phyloP scores from a whole-genome alignment of 345 rosid species.

The Erodium maritimum region DNA sequence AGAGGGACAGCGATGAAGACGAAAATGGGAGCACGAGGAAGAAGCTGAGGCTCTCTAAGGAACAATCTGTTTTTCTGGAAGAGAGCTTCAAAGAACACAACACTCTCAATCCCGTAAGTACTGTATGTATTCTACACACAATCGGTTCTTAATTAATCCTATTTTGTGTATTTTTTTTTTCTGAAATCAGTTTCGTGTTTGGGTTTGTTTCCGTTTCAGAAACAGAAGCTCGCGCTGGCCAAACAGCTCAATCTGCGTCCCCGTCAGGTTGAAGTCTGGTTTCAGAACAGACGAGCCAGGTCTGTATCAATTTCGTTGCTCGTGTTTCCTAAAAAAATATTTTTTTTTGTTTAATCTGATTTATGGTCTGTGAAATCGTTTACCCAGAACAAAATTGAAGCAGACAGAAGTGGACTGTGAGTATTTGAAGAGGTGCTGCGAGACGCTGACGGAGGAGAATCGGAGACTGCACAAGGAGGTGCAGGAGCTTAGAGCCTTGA shows the following conservation, averaged over 20 bases:
- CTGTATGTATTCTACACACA: slow-evolving; percentile 28
- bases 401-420: slow-evolving; percentile 98
- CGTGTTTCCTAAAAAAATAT: not conserved
- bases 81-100: slow-evolving; percentile 92
- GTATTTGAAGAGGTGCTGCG: slow-evolving; percentile 90
- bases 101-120: slow-evolving; percentile 87
- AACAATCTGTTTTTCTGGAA: slow-evolving; percentile 94
- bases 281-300: slow-evolving; percentile 98
- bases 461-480: slow-evolving; percentile 84
- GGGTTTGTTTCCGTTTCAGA: slow-evolving; percentile 36
- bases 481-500: slow-evolving; percentile 73
- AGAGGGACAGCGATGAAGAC: slow-evolving; percentile 50
- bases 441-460: slow-evolving; percentile 89
- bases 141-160: not conserved
- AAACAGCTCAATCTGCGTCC: slow-evolving; percentile 92
- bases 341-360: not conserved
- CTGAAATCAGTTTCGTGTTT: not conserved
- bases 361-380: not conserved
- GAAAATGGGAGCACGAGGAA: slow-evolving; percentile 83
- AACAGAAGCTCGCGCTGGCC: slow-evolving; percentile 83
- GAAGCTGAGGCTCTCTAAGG: slow-evolving; percentile 91
- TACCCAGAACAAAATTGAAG: slow-evolving; percentile 89
- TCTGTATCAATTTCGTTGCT: slow-evolving; percentile 5
- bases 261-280: slow-evolving; percentile 98
- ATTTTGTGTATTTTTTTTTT: no score